These are phyloP conservation scores for Trametes pubescens DNA, from an alignment of 1,284 basidiomycete species.

Conservation along the genomic window DNA sequence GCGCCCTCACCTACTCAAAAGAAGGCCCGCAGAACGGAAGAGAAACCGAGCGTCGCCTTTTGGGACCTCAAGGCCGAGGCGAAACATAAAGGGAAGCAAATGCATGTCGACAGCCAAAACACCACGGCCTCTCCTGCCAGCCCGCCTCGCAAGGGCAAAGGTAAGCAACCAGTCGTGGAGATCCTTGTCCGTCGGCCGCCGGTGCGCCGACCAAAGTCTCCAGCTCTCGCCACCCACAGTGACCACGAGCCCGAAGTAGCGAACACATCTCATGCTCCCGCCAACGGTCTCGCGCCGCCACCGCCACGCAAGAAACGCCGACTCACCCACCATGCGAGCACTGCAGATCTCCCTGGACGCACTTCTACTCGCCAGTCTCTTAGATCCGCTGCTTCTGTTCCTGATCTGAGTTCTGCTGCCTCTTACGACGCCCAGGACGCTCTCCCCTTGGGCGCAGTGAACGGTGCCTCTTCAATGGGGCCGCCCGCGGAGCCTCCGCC, in stretches of 20 bases:
- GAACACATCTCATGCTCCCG: too few relatives aligned
- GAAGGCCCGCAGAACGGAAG: constrained; percentile 18
- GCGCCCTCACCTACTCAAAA: constrained; percentile 23
- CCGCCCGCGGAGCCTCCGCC: constrained; percentile 29
- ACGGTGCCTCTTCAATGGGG: constrained; percentile 27
- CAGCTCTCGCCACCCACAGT: neutral
- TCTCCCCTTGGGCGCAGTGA: neutral
- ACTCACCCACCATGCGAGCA: constrained; percentile 13
- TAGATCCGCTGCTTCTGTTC: constrained; percentile 14
- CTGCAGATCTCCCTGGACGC: neutral
- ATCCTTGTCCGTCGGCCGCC: neutral
- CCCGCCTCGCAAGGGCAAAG: constrained; percentile 19
- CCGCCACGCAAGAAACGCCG: constrained; percentile 39
- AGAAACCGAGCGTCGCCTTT: constrained; percentile 28
- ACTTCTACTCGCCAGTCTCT: constrained; percentile 12
- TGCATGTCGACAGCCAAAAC: neutral
- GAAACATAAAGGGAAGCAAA: constrained; percentile 41
- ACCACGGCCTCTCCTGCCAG: neutral
- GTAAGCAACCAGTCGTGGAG: constrained; percentile 7
- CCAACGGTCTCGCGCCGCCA: constrained; percentile 13
- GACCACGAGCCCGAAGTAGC: neutral
- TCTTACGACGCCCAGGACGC: neutral
- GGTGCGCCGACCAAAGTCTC: neutral
- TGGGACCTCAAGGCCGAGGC: constrained; percentile 40
- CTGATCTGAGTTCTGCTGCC: constrained; percentile 3